These are phyloP conservation scores for Claviceps digitariae DNA, from an alignment of 2,329 filamentous ascomycete genomes.

Conservation along the genomic window DNA sequence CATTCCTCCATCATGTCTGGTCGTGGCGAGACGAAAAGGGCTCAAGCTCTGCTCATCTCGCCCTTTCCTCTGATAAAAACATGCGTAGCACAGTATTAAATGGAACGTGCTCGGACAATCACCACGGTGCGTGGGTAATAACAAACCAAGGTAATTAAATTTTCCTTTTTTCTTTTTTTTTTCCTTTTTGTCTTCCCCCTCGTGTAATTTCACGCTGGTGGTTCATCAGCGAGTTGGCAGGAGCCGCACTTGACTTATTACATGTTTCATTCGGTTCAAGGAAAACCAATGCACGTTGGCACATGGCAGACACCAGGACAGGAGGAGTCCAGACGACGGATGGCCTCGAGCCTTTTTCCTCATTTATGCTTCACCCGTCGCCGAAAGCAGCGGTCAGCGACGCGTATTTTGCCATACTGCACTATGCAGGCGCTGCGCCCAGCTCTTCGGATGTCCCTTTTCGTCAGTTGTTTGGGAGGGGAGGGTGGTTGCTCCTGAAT, in stretches of 20 bases:
- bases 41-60: background rate
- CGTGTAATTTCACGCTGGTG: background rate
- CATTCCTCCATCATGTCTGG: background rate
- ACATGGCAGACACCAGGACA: background rate
- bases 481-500: background rate
- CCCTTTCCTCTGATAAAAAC: background rate
- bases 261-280: background rate
- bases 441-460: background rate
- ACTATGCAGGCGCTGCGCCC: background rate
- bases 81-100: background rate
- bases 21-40: background rate
- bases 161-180: too few relatives aligned
- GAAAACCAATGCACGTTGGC: background rate
- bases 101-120: background rate
- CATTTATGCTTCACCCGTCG: background rate
- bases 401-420: background rate
- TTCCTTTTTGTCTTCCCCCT: background rate
- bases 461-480: background rate
- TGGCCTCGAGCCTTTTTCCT: background rate
- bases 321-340: background rate
- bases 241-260: background rate
- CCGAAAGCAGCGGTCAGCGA: background rate
- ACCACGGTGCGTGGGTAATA: background rate
- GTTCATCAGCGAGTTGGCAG: background rate
- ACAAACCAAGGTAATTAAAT: background rate